phyloP scores from a whole-genome alignment of 148 eudicot genomes.

The Polygonum aviculare region DNA sequence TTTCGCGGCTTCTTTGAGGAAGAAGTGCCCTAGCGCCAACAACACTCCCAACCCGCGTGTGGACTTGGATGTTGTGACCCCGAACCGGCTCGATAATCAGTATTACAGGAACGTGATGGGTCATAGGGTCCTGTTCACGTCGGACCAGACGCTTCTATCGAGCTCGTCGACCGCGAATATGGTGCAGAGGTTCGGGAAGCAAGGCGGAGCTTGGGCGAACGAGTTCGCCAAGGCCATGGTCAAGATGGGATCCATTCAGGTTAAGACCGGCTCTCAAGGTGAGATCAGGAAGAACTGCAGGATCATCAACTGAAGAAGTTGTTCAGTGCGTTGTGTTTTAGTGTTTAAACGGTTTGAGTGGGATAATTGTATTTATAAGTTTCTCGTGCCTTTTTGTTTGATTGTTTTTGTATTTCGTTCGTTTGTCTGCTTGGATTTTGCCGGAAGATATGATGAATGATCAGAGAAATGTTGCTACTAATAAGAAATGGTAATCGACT shows the following conservation, averaged over 20 bases:
- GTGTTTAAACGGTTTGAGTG: neutral
- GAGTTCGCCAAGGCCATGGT: slow-evolving; percentile 1
- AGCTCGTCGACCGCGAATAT: slow-evolving; percentile 15
- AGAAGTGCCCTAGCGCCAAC: slow-evolving; percentile 13
- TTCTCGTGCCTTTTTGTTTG: neutral
- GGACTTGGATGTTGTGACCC: slow-evolving; percentile 19
- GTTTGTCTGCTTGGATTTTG: neutral
- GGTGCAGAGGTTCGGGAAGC: slow-evolving; percentile 2
- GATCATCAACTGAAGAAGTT: neutral
- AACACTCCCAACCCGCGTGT: slow-evolving; percentile 2
- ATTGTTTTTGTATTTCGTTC: neutral
- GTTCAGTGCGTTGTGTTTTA: neutral
- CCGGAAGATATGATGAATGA: neutral
- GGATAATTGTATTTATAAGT: neutral
- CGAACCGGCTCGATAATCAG: slow-evolving; percentile 23
- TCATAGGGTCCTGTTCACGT: slow-evolving; percentile 17
- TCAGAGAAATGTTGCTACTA: neutral
- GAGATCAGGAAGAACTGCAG: slow-evolving; percentile 14
- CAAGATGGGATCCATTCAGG: slow-evolving; percentile 8
- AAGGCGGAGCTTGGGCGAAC: neutral
- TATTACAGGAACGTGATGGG: slow-evolving; percentile 21
- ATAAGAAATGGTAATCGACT: too few relatives aligned
- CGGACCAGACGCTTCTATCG: slow-evolving; percentile 23
- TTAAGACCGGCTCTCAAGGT: neutral
- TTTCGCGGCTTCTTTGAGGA: slow-evolving; percentile 12